phyloP scores from a whole-genome alignment of 1,139 yeast species.

The Hanseniaspora gamundiae region DNA sequence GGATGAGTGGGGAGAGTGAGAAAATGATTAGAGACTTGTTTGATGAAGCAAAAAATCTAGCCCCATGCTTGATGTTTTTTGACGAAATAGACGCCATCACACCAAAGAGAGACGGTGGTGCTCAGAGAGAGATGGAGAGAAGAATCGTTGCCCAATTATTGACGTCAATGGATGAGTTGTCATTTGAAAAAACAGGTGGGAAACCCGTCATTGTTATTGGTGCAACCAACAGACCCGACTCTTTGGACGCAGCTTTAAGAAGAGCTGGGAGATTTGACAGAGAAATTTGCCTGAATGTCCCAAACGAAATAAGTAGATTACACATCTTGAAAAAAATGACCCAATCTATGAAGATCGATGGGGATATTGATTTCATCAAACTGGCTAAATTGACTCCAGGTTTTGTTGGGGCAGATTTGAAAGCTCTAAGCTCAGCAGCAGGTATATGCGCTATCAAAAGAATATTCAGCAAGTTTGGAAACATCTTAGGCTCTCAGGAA shows the following conservation, averaged over 20 bases:
- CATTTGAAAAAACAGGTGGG: constrained; percentile 79
- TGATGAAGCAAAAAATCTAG: constrained; percentile 80
- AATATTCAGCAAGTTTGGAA: constrained; percentile 42
- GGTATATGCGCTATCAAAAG: constrained; percentile 92
- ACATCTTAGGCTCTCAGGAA: constrained; percentile 8
- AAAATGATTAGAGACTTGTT: constrained; percentile 85
- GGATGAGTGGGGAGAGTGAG: constrained; percentile 99
- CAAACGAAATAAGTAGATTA: constrained; percentile 73
- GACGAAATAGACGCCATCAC: constrained; percentile 98
- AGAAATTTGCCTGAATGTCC: constrained; percentile 87
- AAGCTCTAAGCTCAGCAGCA: constrained; percentile 88
- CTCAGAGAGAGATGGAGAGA: constrained; percentile 96
- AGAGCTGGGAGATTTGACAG: constrained; percentile 96
- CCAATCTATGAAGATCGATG: constrained; percentile 48
- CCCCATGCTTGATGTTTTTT: constrained; percentile 86
- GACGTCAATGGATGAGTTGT: constrained; percentile 86
- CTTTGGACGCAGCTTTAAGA: constrained; percentile 89
- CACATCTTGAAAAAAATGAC: constrained; percentile 71
- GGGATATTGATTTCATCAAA: constrained; percentile 55
- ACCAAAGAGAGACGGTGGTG: constrained; percentile 89
- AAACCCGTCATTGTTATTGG: constrained; percentile 93
- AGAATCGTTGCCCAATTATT: constrained; percentile 90
- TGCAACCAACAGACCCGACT: constrained; percentile 94
- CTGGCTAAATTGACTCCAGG: constrained; percentile 95
- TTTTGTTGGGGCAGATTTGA: constrained; percentile 93